Base-by-base conservation (phyloP, 257 asterid species). In the Gardenia jasminoides region DNA sequence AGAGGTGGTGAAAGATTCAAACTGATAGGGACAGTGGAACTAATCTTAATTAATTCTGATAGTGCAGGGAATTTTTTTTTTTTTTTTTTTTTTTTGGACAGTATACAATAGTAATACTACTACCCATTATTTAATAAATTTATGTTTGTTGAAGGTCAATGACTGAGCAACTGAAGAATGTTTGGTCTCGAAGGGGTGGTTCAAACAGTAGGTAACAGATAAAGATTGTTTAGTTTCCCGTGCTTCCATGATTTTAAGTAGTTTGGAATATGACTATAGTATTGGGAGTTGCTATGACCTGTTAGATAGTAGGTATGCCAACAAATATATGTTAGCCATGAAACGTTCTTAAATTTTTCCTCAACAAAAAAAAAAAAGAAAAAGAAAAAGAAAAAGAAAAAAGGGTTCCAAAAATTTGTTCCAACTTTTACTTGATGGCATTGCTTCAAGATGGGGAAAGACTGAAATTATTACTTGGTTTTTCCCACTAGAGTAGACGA, bases 261-360 rank as follows among this genome's bases (percentile, higher is more conserved):
- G 16, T 70, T 33, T 62, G 67, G 44, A 79, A 65, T 28, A 6
- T 62, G 62, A 52, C 28, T 48, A 31, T 10, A 30, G 22, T 47
- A 64, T 4, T 72, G 33, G 67, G 47, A 79, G 74, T 72, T 72
- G 82, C 48, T 54, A 71, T 26, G 74, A 48, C 74, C 48, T 33
- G 36, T 78, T 22, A n/a, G 12, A 16, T 19, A 66, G 77, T 70
- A 44, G 77, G 81, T 58, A 58, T 58, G 2, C 64, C 71, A 78
- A 28, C 10, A 58, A 13, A 9, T 39, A 58, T 1, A 0, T 4
- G 1, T 8, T 10, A 58, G 28, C 9, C 28, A 6, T 58, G 8
- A 20, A 28, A 10, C 2, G 3, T 58, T 20, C 9, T 1, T 56
- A 20, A 1, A 10, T 7, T 5, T 56, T 56, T 7, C 20, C 10